Base-by-base conservation (phyloP, 257 asterid species). In the Verbena officinalis region DNA sequence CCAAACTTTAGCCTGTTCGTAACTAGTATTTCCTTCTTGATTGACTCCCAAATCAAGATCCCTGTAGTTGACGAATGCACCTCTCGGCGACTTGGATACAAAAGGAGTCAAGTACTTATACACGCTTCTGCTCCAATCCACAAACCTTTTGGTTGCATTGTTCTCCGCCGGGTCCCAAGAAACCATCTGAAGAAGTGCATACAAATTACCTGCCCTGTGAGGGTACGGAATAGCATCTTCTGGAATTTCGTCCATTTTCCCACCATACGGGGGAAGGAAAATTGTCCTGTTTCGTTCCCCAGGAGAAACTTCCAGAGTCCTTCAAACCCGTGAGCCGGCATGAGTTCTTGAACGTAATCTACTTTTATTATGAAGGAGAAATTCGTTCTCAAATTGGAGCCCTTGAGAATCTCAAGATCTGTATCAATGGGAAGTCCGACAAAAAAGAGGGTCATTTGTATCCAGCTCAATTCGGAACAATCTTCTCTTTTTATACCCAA, bases 181-280 rank as follows among this genome's bases (percentile, higher is more conserved):
- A n/a, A n/a, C n/a, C n/a, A n/a, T n/a, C n/a, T n/a, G n/a, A n/a
- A n/a, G n/a, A 9, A 69, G 55, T 22, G 60, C 7, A 13, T 30
- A 62, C 6, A 62, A 6, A 14, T 62, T 53, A 0, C 75, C 75
- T 4, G 75, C n/a, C n/a, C n/a, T n/a, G n/a, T n/a, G n/a, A n/a
- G n/a, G n/a, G n/a, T n/a, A n/a, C n/a, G n/a, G n/a, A 36, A 53
- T 12, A 9, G 53, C 53, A 6, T 16, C 31, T 7, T 38, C 62
- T 13, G 75, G 17, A 40, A 70, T 43, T 13, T 70, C 70, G 7
- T 7, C 50, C 75, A 70, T 69, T 51, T 40, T 51, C 22, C 68
- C 74, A 4, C 68, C 74, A 17, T 69, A 69, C 4, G 74, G 74
- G 20, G 14, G 1, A 61, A 40, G 20, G 16, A 0, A 22, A 70